Base-by-base conservation (phyloP, 495 filamentous ascomycete species). In the Hyaloscypha variabilis region DNA sequence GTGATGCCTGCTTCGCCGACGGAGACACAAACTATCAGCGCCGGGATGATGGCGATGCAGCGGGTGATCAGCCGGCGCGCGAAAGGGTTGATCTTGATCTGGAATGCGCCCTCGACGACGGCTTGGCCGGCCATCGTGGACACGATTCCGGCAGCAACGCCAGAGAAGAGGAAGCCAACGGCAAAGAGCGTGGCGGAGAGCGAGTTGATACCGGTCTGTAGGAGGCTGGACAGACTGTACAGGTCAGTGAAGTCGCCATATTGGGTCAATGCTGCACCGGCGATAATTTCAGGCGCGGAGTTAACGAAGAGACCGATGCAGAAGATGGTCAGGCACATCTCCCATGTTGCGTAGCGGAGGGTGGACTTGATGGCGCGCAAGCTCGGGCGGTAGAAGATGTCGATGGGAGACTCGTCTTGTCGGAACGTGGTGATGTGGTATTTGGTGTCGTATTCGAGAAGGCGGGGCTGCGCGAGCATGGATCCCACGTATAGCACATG, bases 261-360 rank as follows among this genome's bases (percentile, higher is more conserved):
- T 24, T 51, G 49, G 23, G 49, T 5, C 6, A 51, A 19, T 8
- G 6, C 49, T 51, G 49, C 49, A 51, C 6, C 49, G 17, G 49
- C 17, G 4, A 51, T 6, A 6, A 51, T 51, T 51, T 51, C 49
- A n/a, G 23, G 17, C 5, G 23, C 17, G 49, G 19, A 51, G 17
- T 51, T 51, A 24, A 51, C n/a, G 17, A 51, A 51, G 17, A 51
- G 49, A 24, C 49, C 49, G 49, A 51, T 6, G 49, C 17, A n/a
- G 49, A 51, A 51, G 49, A 51, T 19, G 49, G 17, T 6, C 6
- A 51, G 6, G 49, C 6, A 6, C 6, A 51, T 6, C 5, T 51
- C 49, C 49, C 49, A 51, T 24, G 49, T 51, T 19, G 49, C 49
- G 49, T 51, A 51, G 17, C 49, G 49, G n/a, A 51, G 17, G 49